Evolutionary conservation across 176 grass and related monocot genomes (phyloP).

Genomic region (Ampelocalamus luodianensis): DNA sequence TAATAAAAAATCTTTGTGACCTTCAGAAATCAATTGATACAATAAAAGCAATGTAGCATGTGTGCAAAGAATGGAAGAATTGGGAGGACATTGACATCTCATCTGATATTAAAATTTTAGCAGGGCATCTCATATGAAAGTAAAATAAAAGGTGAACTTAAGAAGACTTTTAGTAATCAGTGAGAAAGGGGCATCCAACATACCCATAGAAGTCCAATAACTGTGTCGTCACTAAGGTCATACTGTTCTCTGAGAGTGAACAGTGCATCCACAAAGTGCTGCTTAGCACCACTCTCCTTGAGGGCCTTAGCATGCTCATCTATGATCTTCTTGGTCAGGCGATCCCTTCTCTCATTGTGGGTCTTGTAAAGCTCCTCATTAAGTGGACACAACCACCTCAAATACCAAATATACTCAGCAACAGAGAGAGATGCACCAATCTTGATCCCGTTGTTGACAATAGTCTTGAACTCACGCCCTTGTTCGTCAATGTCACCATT

Average conservation of each 20-base stretch:
- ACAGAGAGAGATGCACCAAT: conserved; percentile 82
- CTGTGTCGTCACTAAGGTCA: conserved; percentile 75
- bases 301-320: conserved; percentile 72
- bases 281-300: conserved; percentile 65
- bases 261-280: conserved; percentile 82
- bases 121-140: conserved; percentile 7
- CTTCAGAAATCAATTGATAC: conserved; percentile 7
- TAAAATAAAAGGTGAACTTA: background rate
- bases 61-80: conserved; percentile 21
- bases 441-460: conserved; percentile 72
- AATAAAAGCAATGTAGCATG: conserved; percentile 11
- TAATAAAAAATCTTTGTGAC: background rate
- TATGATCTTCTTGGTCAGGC: conserved; percentile 76
- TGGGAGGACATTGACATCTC: background rate
- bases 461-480: conserved; percentile 74
- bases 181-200: conserved; percentile 28
- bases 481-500: conserved; percentile 62
- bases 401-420: conserved; percentile 68
- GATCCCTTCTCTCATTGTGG: conserved; percentile 72
- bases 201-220: conserved; percentile 90
- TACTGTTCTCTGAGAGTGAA: conserved; percentile 76
- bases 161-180: background rate
- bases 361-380: conserved; percentile 74
- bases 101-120: background rate
- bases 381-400: conserved; percentile 80